Conservation (phyloP, 306 rosid genomes). For the Gastrolobium bilobum region DNA sequence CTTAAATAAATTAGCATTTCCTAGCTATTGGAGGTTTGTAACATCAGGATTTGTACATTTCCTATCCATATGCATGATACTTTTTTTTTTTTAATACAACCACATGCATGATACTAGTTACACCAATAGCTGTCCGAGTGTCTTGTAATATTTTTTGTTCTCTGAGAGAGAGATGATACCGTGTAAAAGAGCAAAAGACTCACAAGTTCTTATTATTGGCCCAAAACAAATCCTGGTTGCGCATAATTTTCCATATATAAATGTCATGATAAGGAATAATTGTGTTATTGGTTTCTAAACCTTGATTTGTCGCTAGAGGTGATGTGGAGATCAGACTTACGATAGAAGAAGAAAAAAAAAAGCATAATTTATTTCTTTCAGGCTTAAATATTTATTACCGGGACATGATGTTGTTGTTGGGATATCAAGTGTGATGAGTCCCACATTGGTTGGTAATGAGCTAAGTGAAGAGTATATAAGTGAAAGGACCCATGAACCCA, state of each 20-base stretch:
- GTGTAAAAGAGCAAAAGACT: neutral
- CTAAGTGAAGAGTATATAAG: too few relatives aligned
- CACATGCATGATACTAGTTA: neutral
- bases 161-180: neutral
- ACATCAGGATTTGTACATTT: slow-evolving; percentile 1
- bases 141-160: neutral
- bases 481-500: too few relatives aligned
- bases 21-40: slow-evolving; percentile 14
- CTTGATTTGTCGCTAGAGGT: too few relatives aligned
- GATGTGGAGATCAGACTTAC: too few relatives aligned
- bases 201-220: neutral
- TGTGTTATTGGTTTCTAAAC: neutral
- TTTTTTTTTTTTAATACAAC: too few relatives aligned
- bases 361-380: too few relatives aligned
- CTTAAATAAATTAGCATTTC: slow-evolving; percentile 14
- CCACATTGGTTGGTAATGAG: too few relatives aligned
- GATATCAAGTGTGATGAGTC: too few relatives aligned
- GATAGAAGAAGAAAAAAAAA: too few relatives aligned
- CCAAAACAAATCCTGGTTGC: neutral
- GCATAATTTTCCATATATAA: neutral
- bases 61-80: slow-evolving; percentile 26
- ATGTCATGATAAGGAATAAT: too few relatives aligned
- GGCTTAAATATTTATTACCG: too few relatives aligned
- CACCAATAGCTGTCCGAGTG: neutral
- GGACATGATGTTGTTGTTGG: too few relatives aligned